Percentiles rank a stretch among this genome's conserved stretches.
Evolutionary conservation across 73 alveolate species (phyloP).

Genomic region (Paramecium primaurelia): DNA sequence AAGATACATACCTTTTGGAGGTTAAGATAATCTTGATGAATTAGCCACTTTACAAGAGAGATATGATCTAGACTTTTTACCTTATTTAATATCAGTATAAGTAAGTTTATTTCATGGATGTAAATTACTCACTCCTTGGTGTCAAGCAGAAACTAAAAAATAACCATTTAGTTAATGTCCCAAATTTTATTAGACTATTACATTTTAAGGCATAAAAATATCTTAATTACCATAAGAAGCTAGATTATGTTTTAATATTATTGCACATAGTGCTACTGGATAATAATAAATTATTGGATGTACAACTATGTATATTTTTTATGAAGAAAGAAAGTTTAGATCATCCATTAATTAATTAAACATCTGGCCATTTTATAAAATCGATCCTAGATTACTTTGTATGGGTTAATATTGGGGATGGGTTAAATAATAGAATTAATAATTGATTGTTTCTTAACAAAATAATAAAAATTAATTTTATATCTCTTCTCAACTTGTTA

Average conservation of each 20-base stretch:
- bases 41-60: slow-evolving; percentile 38
- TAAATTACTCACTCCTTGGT: slow-evolving; percentile 37
- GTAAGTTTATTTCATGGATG: slow-evolving; percentile 64
- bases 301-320: slow-evolving; percentile 62
- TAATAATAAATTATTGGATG: slow-evolving; percentile 64
- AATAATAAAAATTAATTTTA: not conserved
- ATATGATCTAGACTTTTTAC: slow-evolving; percentile 55
- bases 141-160: slow-evolving; percentile 56
- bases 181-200: slow-evolving; percentile 55
- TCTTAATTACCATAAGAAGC: slow-evolving; percentile 70
- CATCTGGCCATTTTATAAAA: slow-evolving; percentile 68
- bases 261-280: slow-evolving; percentile 55
- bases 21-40: slow-evolving; percentile 52
- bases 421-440: not conserved
- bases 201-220: slow-evolving; percentile 56
- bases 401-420: slow-evolving; percentile 66
- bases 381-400: slow-evolving; percentile 60
- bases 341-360: slow-evolving; percentile 54
- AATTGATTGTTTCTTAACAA: not conserved
- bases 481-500: not conserved
- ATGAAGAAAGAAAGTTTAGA: slow-evolving; percentile 46
- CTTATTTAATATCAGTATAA: slow-evolving; percentile 59
- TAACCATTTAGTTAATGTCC: slow-evolving; percentile 60
- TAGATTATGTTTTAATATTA: slow-evolving; percentile 61
- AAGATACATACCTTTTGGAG: slow-evolving; percentile 41